Percentiles rank a stretch among this genome's conserved stretches.
Conservation (phyloP, 2,329 filamentous ascomycete genomes). For the Aaosphaeria arxii region DNA sequence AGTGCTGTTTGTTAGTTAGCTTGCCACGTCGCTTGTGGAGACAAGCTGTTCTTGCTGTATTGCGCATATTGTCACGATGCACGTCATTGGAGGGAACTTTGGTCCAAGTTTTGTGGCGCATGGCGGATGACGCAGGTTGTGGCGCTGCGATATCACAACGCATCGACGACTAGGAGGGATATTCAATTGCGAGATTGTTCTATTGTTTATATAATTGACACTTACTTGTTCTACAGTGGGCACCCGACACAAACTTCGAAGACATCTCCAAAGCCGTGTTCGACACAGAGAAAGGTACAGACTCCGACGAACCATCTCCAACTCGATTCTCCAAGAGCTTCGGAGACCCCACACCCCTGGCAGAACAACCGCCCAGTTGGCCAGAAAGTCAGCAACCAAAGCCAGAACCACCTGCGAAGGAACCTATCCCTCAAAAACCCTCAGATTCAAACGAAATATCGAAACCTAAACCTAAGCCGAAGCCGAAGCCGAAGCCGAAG, state of each 20-base stretch:
- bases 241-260: too few relatives aligned
- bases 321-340: not conserved
- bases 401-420: not conserved
- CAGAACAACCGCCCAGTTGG: not conserved
- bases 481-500: not conserved
- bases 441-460: not conserved
- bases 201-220: not conserved
- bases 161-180: not conserved
- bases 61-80: not conserved
- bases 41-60: not conserved
- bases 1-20: not conserved
- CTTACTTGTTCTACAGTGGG: not conserved
- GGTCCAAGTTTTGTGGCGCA: not conserved
- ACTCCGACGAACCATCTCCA: not conserved
- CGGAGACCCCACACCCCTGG: not conserved
- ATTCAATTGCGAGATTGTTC: not conserved
- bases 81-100: not conserved
- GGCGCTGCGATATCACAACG: not conserved
- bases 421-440: not conserved
- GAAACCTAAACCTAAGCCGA: not conserved
- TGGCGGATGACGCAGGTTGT: not conserved
- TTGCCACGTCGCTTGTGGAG: not conserved
- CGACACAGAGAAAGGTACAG: not conserved
- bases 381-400: too few relatives aligned
- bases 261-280: too few relatives aligned